Percentiles rank a stretch among this genome's conserved stretches.
These are phyloP conservation scores for Trichosporon faecale DNA, from an alignment of 1,284 basidiomycete genomes.

Conservation along the genomic window DNA sequence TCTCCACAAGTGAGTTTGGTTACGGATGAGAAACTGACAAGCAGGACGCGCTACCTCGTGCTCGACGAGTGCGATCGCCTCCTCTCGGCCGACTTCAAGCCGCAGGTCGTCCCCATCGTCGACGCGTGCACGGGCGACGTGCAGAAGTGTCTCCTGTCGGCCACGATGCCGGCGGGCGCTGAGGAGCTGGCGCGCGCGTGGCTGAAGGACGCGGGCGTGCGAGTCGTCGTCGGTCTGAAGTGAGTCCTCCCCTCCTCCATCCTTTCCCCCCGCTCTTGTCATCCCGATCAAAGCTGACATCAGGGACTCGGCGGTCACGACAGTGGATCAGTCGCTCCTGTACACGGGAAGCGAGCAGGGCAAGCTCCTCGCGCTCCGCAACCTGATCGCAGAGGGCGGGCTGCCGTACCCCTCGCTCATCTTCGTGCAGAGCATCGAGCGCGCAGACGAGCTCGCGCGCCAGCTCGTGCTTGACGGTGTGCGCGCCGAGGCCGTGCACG, in stretches of 20 bases:
- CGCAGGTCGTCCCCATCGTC: constrained; percentile 85
- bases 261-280: background rate
- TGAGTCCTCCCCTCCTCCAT: constrained; percentile 51
- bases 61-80: constrained; percentile 90
- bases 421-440: constrained; percentile 88
- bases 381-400: constrained; percentile 72
- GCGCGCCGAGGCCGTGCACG: constrained; percentile 89
- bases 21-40: background rate
- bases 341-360: constrained; percentile 92
- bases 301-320: constrained; percentile 74
- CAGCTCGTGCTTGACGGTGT: constrained; percentile 80
- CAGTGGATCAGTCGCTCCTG: constrained; percentile 79
- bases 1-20: constrained; percentile 63
- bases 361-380: constrained; percentile 79
- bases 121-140: constrained; percentile 70
- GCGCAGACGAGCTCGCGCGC: constrained; percentile 84
- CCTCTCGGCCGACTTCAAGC: constrained; percentile 80
- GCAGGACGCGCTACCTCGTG: constrained; percentile 74
- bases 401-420: constrained; percentile 87
- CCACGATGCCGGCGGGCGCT: constrained; percentile 83
- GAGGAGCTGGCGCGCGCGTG: constrained; percentile 85
- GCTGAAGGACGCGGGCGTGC: constrained; percentile 70
- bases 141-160: constrained; percentile 90
- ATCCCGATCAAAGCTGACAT: background rate
- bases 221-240: constrained; percentile 93